Conservation (phyloP, 2,329 filamentous ascomycete genomes). For the Colletotrichum simmondsii region DNA sequence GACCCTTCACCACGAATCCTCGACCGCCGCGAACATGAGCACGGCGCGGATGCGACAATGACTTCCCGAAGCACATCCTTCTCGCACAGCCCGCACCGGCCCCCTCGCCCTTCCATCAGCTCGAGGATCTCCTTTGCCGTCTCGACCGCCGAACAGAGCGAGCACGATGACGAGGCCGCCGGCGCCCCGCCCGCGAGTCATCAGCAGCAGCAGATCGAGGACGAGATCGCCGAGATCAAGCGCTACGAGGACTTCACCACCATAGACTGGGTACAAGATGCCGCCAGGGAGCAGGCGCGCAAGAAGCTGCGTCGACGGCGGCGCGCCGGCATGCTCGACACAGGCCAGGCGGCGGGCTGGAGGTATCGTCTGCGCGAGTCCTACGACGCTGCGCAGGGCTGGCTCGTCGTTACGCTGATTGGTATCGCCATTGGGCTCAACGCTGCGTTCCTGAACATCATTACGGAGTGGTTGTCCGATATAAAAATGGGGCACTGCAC, state of each 20-base stretch:
- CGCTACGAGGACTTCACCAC: constrained; percentile 99
- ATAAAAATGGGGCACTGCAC: constrained; percentile 96
- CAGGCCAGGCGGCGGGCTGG: constrained; percentile 76
- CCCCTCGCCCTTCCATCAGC: constrained; percentile 66
- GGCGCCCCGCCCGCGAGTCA: constrained; percentile 12
- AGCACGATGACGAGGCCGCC: constrained; percentile 62
- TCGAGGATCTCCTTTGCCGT: constrained; percentile 76
- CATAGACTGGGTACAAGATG: constrained; percentile 99
- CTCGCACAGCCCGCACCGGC: constrained; percentile 47
- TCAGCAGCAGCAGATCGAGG: constrained; percentile 78
- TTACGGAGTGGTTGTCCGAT: constrained; percentile 96
- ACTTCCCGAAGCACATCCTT: constrained; percentile 65
- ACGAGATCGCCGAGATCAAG: constrained; percentile 98
- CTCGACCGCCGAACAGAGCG: constrained; percentile 72
- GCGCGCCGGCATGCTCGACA: constrained; percentile 77
- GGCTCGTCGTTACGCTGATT: constrained; percentile 96
- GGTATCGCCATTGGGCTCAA: constrained; percentile 93
- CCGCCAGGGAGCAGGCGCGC: constrained; percentile 86
- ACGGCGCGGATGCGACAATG: constrained; percentile 52
- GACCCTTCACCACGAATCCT: background rate
- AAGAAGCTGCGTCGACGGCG: constrained; percentile 80
- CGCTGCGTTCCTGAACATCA: constrained; percentile 91
- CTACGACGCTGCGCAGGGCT: constrained; percentile 96
- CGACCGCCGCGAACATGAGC: constrained; percentile 49
- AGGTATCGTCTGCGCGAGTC: constrained; percentile 83